These are phyloP conservation scores for Antitrichia curtipendula DNA, from an alignment of 225 moss, liverwort and hornwort genomes.

Conservation along the genomic window DNA sequence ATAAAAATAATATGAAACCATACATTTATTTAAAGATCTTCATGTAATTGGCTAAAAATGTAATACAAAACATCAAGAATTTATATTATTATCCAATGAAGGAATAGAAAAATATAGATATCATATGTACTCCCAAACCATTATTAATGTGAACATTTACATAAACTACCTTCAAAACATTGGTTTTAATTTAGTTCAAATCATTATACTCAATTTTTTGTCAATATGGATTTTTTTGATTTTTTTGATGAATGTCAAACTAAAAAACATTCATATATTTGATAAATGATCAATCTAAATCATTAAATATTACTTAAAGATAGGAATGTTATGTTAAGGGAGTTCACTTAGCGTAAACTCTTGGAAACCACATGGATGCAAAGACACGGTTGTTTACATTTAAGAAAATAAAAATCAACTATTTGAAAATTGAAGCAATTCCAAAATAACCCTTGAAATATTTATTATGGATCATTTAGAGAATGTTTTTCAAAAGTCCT, in stretches of 20 bases:
- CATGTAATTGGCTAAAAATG: neutral
- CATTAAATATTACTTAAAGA: neutral
- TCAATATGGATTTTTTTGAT: neutral
- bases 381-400: accelerated
- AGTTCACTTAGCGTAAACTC: accelerated
- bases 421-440: neutral
- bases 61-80: accelerated
- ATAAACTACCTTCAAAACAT: neutral
- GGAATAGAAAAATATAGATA: accelerated
- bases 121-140: neutral
- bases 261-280: neutral
- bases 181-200: accelerated
- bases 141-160: neutral
- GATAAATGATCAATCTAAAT: neutral
- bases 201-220: neutral
- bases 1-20: neutral
- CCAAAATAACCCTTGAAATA: neutral
- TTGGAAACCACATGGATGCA: accelerated
- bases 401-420: neutral
- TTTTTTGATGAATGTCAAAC: neutral
- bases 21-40: neutral
- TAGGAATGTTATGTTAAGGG: accelerated
- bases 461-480: neutral
- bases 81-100: neutral
- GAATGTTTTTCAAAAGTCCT: neutral